phyloP scores from a whole-genome alignment of 345 rosid species.

The Streptanthus diversifolius region DNA sequence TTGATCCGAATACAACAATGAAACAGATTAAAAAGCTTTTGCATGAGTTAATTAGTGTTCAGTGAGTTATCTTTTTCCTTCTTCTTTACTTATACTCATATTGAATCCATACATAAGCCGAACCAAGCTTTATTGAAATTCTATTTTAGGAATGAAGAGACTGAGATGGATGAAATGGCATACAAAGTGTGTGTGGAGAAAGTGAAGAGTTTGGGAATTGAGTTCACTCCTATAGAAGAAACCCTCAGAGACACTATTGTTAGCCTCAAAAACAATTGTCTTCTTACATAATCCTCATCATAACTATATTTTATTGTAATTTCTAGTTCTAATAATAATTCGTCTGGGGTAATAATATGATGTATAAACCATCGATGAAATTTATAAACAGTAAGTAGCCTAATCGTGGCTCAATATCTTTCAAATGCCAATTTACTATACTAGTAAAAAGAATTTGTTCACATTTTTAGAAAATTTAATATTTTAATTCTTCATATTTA shows the following conservation, averaged over 20 bases:
- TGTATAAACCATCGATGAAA: not conserved
- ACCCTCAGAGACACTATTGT: not conserved
- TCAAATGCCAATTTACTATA: not conserved
- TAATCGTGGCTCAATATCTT: not conserved
- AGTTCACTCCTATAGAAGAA: not conserved
- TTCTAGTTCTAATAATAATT: not conserved
- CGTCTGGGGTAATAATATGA: not conserved
- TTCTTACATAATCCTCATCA: not conserved
- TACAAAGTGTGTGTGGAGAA: slow-evolving; percentile 4
- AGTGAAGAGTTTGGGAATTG: slow-evolving; percentile 6
- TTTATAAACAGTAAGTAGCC: not conserved
- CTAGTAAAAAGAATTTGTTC: not conserved
- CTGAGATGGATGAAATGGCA: not conserved
- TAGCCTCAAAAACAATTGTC: not conserved
- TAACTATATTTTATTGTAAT: not conserved
- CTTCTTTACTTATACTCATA: not conserved
- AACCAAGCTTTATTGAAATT: not conserved
- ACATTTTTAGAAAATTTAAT: not conserved
- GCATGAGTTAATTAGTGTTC: not conserved
- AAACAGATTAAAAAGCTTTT: not conserved
- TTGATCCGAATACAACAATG: not conserved
- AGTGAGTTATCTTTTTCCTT: not conserved
- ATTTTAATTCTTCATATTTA: not conserved
- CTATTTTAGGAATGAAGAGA: not conserved
- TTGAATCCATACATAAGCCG: not conserved